A percentile compares a stretch with the other conserved stretches of the same genome.
Conservation (phyloP, 805 yeast species). For the Kuraishia floccosa region DNA sequence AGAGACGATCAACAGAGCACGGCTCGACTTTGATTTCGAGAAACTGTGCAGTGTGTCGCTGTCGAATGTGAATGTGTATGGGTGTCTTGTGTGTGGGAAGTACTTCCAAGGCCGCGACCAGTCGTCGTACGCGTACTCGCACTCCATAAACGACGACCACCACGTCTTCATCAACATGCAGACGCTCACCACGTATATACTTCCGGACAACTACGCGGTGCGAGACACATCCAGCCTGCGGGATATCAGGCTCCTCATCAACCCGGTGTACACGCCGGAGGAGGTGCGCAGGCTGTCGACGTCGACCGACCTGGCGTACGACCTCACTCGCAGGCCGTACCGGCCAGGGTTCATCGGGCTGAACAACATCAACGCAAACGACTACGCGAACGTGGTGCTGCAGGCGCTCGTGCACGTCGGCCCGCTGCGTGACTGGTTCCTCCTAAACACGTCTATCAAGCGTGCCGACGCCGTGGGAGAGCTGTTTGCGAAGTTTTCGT, state of each 20-base stretch:
- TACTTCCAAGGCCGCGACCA: conserved; percentile 58
- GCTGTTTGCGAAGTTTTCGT: conserved; percentile 30
- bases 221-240: conserved; percentile 21
- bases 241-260: conserved; percentile 40
- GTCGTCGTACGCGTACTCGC: conserved; percentile 57
- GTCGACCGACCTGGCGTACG: conserved; percentile 16
- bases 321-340: conserved; percentile 34
- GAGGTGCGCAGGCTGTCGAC: conserved; percentile 20
- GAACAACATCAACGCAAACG: conserved; percentile 38
- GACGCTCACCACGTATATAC: conserved; percentile 34
- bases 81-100: conserved; percentile 66
- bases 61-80: conserved; percentile 50
- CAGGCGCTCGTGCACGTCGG: conserved; percentile 44
- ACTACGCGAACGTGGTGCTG: conserved; percentile 45
- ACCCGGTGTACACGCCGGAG: conserved; percentile 33
- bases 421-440: conserved; percentile 33
- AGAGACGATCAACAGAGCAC: conserved; percentile 29
- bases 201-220: conserved; percentile 54
- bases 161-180: conserved; percentile 49
- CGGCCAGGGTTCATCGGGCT: conserved; percentile 58
- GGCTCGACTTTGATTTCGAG: conserved; percentile 60
- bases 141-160: conserved; percentile 52
- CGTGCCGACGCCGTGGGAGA: conserved; percentile 13
- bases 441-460: conserved; percentile 12
- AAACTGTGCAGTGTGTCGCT: conserved; percentile 55